These are phyloP conservation scores for Brettanomyces sp. DNA, from an alignment of 805 yeast species.

Conservation along the genomic window DNA sequence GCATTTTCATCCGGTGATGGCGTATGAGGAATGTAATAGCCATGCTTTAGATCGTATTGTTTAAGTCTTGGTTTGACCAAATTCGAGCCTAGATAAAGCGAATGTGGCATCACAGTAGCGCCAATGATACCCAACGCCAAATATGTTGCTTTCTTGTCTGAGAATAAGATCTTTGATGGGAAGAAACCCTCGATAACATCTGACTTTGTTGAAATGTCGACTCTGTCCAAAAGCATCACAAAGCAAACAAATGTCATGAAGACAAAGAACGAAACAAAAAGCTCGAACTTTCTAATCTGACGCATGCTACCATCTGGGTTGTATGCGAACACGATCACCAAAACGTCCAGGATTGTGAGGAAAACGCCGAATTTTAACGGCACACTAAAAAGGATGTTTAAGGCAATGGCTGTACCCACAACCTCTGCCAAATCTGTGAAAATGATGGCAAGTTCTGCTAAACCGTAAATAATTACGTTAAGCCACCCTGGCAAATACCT, in stretches of 20 bases:
- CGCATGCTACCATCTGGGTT: constrained; percentile 67
- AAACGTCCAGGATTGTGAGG: constrained; percentile 73
- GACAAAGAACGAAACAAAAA: constrained; percentile 63
- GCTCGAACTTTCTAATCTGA: constrained; percentile 69
- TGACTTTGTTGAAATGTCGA: constrained; percentile 41
- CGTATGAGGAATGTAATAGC: constrained; percentile 7
- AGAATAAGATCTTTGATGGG: constrained; percentile 48
- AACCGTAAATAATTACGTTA: constrained; percentile 51
- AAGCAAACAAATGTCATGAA: constrained; percentile 70
- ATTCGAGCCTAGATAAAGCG: constrained; percentile 76
- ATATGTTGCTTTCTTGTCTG: constrained; percentile 59
- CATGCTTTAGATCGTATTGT: constrained; percentile 52
- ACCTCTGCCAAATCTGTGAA: constrained; percentile 94
- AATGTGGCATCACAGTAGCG: constrained; percentile 94
- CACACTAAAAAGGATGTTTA: constrained; percentile 64
- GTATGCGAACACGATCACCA: constrained; percentile 70
- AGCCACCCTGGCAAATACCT: constrained; percentile 58
- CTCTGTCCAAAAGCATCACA: constrained; percentile 54
- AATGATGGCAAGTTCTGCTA: constrained; percentile 80
- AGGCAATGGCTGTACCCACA: constrained; percentile 84
- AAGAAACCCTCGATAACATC: constrained; percentile 58
- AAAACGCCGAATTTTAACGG: constrained; percentile 72
- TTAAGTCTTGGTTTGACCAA: constrained; percentile 76
- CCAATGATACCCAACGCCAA: constrained; percentile 79
- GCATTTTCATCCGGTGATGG: constrained; percentile 9